Evolutionary conservation across 2,329 filamentous ascomycete species (phyloP), one percentile per base, ranked within the genome.

Genomic region (Talaromyces atroroseus): DNA sequence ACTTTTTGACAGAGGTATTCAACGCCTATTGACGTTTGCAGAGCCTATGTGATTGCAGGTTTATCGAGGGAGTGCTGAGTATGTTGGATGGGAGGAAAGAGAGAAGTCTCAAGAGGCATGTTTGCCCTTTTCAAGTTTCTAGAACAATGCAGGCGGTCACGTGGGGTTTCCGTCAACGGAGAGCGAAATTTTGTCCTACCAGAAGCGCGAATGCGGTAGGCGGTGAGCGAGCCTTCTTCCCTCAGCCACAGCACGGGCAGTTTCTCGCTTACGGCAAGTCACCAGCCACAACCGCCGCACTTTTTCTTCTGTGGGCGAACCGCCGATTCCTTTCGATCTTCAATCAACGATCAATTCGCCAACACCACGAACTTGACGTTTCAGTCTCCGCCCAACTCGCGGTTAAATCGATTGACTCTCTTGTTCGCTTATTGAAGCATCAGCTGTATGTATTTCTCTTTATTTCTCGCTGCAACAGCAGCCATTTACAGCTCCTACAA

Each of bases 391-490:
- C 88, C 83, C 86, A 89, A 86, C 77, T 71, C 78, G 89, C 91
- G 92, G 92, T 96, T 96, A 95, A 97, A 95, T 88, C 86, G 92
- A 97, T 97, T 97, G 92, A 91, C 75, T 79, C 78, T 80, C 78
- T 66, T 75, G 77, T 80, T 80, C 77, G 66, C 60, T 65, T 62
- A 29, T 60, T 62, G 61, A 65, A 64, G 60, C 60, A 38, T 45
- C 58, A 57, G 53, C 62, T 58, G 65, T 72, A 67, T 58, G 66
- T 67, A 45, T 21, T 14, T 44, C 11, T 45, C 47, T 60, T 49
- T 55, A 21, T 38, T 23, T 38, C 49, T 29, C 49, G 14, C 23
- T 48, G 18, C 14, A n/a, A n/a, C 11, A 3, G 24, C n/a, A 32
- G n/a, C 21, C 21, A 4, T 24, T 5, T 20, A 40, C 29, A 21